Evolutionary conservation across 2,329 filamentous ascomycete genomes (phyloP), one percentile per base, ranked within the genome.

Genomic region (Fusarium guadeloupense): DNA sequence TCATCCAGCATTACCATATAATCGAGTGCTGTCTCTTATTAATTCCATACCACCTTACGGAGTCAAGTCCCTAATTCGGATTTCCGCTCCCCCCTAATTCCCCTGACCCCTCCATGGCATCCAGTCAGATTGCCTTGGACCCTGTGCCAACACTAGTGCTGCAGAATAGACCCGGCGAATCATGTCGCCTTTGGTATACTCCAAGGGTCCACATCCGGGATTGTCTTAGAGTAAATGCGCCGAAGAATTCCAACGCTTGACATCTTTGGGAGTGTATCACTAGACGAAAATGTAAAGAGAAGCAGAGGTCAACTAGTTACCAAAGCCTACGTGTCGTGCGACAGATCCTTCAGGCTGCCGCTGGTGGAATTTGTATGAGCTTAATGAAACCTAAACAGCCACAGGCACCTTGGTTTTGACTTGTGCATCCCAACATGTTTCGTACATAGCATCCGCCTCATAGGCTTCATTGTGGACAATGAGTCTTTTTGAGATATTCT

Each of bases 81-180:
- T 43, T 43, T 39, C 40, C 31, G 42, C 48, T 57, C 37, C 28
- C 54, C 62, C 59, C 47, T 61, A 53, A 62, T 47, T 23, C 38
- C 52, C 62, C 61, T 62, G 38, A 35, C 25, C 25, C 25, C 33
- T 23, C 39, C 28, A 34, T 7, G 13, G 28, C 46, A 45, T 40
- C 30, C 46, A 59, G 39, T 59, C 31, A 59, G 33, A 45, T 50
- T 61, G 66, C 54, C 53, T 68, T 68, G 62, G 66, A 68, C 66
- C 66, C 62, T 68, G 62, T 59, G 48, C 50, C 19, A 43, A 45
- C 53, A 38, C 48, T 59, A 62, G 57, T 48, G 57, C 57, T 50
- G 45, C 39, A 55, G 52, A 59, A 61, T 19, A 38, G 28, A 42
- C 31, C 41, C 42, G 26, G 45, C 62, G 48, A 65, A 65, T 65